Evolutionary conservation across 179 eudicot species (phyloP), one percentile per base, ranked within the genome.

Genomic region (Dionaea muscipula): DNA sequence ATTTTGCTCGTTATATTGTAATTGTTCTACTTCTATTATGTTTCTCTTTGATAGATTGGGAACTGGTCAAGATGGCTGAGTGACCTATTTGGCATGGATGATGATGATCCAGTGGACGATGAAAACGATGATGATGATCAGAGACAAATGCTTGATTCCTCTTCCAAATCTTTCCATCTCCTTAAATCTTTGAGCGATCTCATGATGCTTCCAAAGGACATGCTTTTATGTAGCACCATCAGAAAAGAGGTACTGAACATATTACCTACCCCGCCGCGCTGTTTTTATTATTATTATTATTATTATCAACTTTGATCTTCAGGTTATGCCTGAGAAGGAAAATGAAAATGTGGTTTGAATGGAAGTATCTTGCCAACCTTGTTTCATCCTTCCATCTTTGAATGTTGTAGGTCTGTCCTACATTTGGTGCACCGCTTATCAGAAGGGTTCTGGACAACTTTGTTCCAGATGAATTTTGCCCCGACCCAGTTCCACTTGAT

Each of bases 121-220:
- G 72, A 59, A 22, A 27, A 28, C n/a, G 64, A 47, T 1, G 39
- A 36, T 18, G 59, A 54, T 60, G 25, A 47, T 45, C 64, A 63
- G 37, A 47, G 45, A 43, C 52, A 47, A 48, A 59, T 67, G 26
- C 16, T 33, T 40, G 79, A 69, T 53, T 57, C 79, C 55, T 63
- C 94, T 28, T 84, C 80, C 60, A 82, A 77, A 68, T 71, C 91
- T 28, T 91, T 91, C 70, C 70, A 74, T 61, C 80, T 91, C 52
- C 84, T 91, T 38, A 83, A 87, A 59, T 84, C 96, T 8, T 62
- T 91, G 77, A 91, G 98, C 61, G 88, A 91, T 63, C 88, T 91
- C 51, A 82, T 91, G 95, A 91, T 91, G 98, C 94, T 91, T 57
- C 98, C 98, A 6, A 75, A 77, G 57, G 98, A 76, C 75, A 75